Conservation (phyloP, 345 rosid genomes). For the Lepidium africanum region DNA sequence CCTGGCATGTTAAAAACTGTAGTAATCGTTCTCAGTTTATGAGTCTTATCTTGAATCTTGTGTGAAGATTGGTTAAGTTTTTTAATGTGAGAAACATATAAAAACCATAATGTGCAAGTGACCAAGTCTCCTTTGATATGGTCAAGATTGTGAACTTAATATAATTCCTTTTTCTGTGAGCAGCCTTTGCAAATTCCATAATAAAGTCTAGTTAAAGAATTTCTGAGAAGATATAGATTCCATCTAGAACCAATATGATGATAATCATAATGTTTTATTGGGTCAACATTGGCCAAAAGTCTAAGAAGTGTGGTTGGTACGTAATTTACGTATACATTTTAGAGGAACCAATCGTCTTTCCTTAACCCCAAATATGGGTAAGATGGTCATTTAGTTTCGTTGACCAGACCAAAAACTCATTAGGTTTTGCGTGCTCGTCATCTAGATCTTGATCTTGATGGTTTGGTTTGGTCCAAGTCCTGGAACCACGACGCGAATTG, state of each 20-base stretch:
- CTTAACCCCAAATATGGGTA: not conserved
- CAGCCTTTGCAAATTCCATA: not conserved
- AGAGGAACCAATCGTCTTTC: not conserved
- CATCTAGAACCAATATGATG: not conserved
- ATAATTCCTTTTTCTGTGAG: not conserved
- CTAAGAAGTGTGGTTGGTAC: not conserved
- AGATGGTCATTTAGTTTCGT: not conserved
- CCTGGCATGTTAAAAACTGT: constrained; percentile 9
- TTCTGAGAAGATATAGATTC: not conserved
- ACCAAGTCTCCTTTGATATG: not conserved
- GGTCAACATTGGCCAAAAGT: not conserved
- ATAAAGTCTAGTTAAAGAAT: not conserved
- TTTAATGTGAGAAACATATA: not conserved
- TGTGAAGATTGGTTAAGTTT: constrained; percentile 7
- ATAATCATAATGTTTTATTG: not conserved
- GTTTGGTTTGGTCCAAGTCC: not conserved
- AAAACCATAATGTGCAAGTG: not conserved
- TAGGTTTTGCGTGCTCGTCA: not conserved
- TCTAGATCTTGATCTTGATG: too few species aligned
- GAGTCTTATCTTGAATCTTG: not conserved
- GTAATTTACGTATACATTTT: not conserved
- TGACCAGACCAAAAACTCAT: not conserved
- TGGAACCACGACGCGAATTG: constrained; percentile 11
- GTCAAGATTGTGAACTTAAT: not conserved
- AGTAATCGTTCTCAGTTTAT: not conserved